These are phyloP conservation scores for Phytopythium cucurbitacearum DNA, from an alignment of 352 stramenopile genomes.

Conservation along the genomic window DNA sequence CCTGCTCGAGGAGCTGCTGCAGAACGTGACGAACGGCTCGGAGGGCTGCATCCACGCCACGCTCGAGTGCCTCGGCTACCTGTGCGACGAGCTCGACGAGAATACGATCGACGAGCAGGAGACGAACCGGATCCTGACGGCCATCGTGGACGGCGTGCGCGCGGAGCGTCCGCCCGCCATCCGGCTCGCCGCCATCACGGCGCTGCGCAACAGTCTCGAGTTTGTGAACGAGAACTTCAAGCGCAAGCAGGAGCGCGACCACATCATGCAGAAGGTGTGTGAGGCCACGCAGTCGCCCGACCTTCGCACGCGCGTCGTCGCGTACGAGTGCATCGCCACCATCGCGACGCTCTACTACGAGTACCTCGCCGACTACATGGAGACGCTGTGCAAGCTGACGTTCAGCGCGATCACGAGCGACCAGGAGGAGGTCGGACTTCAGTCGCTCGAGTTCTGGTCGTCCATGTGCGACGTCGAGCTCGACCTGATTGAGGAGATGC, in stretches of 20 bases:
- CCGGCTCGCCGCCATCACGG: slow-evolving; percentile 88
- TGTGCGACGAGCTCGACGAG: slow-evolving; percentile 80
- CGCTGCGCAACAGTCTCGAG: slow-evolving; percentile 93
- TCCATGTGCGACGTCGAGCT: slow-evolving; percentile 96
- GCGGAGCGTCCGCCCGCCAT: slow-evolving; percentile 84
- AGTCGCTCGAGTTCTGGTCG: slow-evolving; percentile 98
- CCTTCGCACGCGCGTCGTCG: slow-evolving; percentile 81
- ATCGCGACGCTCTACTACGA: slow-evolving; percentile 97
- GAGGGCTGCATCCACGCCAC: slow-evolving; percentile 91
- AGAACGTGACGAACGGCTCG: slow-evolving; percentile 87
- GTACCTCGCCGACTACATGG: slow-evolving; percentile 94
- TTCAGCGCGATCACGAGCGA: slow-evolving; percentile 92
- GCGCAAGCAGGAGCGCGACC: slow-evolving; percentile 91
- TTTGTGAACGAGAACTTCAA: slow-evolving; percentile 97
- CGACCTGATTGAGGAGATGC: slow-evolving; percentile 90
- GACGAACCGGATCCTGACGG: slow-evolving; percentile 95
- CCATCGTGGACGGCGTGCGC: slow-evolving; percentile 96
- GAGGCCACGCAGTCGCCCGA: slow-evolving; percentile 92
- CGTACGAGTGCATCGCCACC: slow-evolving; percentile 95
- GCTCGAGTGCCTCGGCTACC: slow-evolving; percentile 80
- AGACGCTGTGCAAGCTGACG: slow-evolving; percentile 94
- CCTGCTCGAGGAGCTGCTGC: slow-evolving; percentile 88
- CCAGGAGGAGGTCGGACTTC: slow-evolving; percentile 89
- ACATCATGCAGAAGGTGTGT: slow-evolving; percentile 96
- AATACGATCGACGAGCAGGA: slow-evolving; percentile 72